Percentiles rank a stretch among this genome's conserved stretches.
These are phyloP conservation scores for Strobilomyces echinocephalus DNA, from an alignment of 768 basidiomycete species.

Conservation along the genomic window DNA sequence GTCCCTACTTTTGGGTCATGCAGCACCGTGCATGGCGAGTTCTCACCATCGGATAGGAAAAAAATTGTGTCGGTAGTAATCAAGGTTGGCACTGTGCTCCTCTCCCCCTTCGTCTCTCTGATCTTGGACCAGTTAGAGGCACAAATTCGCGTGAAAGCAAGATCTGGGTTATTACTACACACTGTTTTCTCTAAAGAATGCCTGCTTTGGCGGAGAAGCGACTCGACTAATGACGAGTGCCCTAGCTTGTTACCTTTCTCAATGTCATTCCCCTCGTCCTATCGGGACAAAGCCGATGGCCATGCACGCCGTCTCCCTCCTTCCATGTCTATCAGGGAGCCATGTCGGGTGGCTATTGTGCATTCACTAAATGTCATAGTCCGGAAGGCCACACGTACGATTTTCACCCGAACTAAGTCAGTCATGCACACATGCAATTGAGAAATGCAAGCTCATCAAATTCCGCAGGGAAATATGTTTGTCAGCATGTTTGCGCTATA, in stretches of 20 bases:
- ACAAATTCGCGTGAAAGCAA: constrained; percentile 17
- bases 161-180: constrained; percentile 2
- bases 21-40: constrained; percentile 27
- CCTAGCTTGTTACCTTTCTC: constrained; percentile 29
- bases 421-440: constrained; percentile 1
- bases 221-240: constrained; percentile 13
- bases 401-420: constrained; percentile 25
- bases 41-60: constrained; percentile 23
- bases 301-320: constrained; percentile 27
- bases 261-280: constrained; percentile 26
- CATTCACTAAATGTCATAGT: constrained; percentile 26
- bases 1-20: constrained; percentile 29
- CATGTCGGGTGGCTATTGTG: constrained; percentile 22
- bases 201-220: constrained; percentile 20
- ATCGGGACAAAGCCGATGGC: constrained; percentile 19
- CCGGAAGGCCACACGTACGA: constrained; percentile 9
- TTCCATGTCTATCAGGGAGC: constrained; percentile 25
- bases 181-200: constrained; percentile 24
- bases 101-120: neutral
- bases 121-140: constrained; percentile 21
- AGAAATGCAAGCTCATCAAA: constrained; percentile 1
- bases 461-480: constrained; percentile 20
- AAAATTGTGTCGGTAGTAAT: constrained; percentile 24
- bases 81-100: constrained; percentile 19
- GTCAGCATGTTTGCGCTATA: constrained; percentile 23